Percentiles rank a stretch among this genome's conserved stretches.
These are phyloP conservation scores for Gastrodia elata DNA, from an alignment of 106 monocot species.

Conservation along the genomic window DNA sequence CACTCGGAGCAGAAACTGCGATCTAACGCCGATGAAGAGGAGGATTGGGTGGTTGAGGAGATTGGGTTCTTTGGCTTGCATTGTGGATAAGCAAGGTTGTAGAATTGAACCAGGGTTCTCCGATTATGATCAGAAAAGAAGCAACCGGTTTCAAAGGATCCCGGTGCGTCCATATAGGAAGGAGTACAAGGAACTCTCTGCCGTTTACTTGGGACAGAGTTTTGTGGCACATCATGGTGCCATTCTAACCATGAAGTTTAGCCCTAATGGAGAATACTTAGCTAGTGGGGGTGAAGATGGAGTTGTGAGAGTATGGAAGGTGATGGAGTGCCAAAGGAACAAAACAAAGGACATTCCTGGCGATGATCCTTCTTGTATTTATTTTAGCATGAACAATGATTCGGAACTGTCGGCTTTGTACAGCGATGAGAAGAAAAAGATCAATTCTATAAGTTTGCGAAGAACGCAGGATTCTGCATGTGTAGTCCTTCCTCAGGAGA, in stretches of 20 bases:
- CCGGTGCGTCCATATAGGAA: constrained; percentile 35
- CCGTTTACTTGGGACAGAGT: constrained; percentile 43
- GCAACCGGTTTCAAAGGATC: constrained; percentile 21
- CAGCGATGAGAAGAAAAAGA: constrained; percentile 25
- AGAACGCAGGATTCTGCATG: constrained; percentile 48
- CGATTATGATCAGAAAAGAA: constrained; percentile 8
- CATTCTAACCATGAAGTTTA: constrained; percentile 71
- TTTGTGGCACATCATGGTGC: constrained; percentile 60
- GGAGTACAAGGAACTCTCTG: constrained; percentile 54
- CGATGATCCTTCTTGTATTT: constrained; percentile 56
- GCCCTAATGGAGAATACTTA: constrained; percentile 52
- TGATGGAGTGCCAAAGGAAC: constrained; percentile 21
- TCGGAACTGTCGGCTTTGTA: constrained; percentile 34
- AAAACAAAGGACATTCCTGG: constrained; percentile 27
- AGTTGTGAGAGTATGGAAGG: constrained; percentile 61
- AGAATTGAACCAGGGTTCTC: constrained; percentile 11
- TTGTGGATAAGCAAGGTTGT: constrained; percentile 30
- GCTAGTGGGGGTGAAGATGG: constrained; percentile 84
- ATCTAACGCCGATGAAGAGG: constrained; percentile 16
- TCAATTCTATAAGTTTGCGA: constrained; percentile 18
- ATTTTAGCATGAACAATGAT: constrained; percentile 38
- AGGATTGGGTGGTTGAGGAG: constrained; percentile 50
- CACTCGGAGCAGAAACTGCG: constrained; percentile 6
- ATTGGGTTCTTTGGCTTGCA: constrained; percentile 44
- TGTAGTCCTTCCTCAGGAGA: constrained; percentile 52